Percentiles rank a stretch among this genome's conserved stretches.
Conservation (phyloP, 2,329 filamentous ascomycete genomes). For the Hypocreales sp. region DNA sequence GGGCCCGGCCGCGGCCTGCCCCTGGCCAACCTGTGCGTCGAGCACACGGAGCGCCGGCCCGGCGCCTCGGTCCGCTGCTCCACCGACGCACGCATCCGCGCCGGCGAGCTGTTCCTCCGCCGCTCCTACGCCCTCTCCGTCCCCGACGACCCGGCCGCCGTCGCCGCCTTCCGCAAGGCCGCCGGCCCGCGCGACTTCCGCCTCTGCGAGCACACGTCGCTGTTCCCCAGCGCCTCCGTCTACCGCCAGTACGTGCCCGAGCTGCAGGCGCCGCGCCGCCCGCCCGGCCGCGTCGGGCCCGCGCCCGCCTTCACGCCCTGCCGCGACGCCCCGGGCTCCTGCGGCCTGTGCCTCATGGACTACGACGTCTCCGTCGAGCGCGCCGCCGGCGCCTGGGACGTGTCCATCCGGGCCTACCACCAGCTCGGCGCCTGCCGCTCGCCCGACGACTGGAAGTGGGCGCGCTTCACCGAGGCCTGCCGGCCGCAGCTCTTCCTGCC, state of each 20-base stretch:
- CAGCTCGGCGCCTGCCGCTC: constrained; percentile 8
- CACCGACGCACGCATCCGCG: constrained; percentile 6
- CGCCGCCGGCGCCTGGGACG: constrained; percentile 1
- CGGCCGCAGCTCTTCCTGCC: constrained; percentile 8
- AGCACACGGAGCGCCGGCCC: constrained; percentile 5
- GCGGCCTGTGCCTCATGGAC: constrained; percentile 9
- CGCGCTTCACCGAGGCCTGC: constrained; percentile 9
- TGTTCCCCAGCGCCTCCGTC: constrained; percentile 6
- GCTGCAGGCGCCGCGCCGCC: constrained; percentile 4
- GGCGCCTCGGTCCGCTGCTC: constrained; percentile 4
- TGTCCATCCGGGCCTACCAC: constrained; percentile 7
- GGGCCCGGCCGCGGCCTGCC: constrained; percentile 7
- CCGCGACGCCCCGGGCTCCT: constrained; percentile 6
- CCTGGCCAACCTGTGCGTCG: constrained; percentile 5
- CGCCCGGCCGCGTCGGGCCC: no score
- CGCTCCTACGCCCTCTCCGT: constrained; percentile 7
- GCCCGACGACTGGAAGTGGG: constrained; percentile 11
- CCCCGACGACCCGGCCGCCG: constrained; percentile 1
- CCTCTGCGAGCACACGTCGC: constrained; percentile 9
- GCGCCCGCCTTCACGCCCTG: constrained; percentile 5
- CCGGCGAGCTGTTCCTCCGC: constrained; percentile 7
- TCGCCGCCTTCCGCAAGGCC: constrained; percentile 4
- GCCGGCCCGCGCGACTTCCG: constrained; percentile 8
- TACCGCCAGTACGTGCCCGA: constrained; percentile 8
- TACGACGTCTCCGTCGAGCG: constrained; percentile 8